Percentiles rank a stretch among this genome's conserved stretches.
Conservation (phyloP, 192 early-diverging fungal species). For the Backusella parvicylindrica region DNA sequence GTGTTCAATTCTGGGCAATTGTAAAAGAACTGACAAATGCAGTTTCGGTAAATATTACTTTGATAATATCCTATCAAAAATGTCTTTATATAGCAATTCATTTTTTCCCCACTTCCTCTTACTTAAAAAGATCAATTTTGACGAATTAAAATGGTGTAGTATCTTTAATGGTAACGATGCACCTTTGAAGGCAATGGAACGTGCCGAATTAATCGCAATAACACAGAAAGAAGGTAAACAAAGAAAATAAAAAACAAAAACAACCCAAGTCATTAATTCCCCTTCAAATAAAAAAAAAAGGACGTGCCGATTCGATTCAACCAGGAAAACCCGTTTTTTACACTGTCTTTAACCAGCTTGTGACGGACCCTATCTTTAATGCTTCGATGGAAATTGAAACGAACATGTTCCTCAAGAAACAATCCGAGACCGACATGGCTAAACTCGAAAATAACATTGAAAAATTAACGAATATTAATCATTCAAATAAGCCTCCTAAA, state of each 20-base stretch:
- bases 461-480: conserved; percentile 51
- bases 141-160: conserved; percentile 74
- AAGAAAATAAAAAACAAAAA: conserved; percentile 2
- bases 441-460: conserved; percentile 61
- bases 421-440: conserved; percentile 55
- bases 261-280: neutral
- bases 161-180: conserved; percentile 85
- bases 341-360: conserved; percentile 75
- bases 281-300: conserved; percentile 30
- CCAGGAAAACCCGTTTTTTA: conserved; percentile 83
- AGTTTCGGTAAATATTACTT: conserved; percentile 22
- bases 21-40: conserved; percentile 63
- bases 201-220: conserved; percentile 84
- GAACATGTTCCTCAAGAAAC: conserved; percentile 53
- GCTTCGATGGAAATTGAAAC: conserved; percentile 79
- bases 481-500: conserved; percentile 47
- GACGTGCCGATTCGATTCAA: conserved; percentile 75
- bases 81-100: neutral
- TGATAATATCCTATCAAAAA: neutral
- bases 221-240: conserved; percentile 64
- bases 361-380: conserved; percentile 64
- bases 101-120: neutral
- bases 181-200: conserved; percentile 83
- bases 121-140: conserved; percentile 68
- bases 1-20: conserved; percentile 90